Base-by-base conservation (phyloP, 345 rosid genomes). In the Fremontodendron californicum region DNA sequence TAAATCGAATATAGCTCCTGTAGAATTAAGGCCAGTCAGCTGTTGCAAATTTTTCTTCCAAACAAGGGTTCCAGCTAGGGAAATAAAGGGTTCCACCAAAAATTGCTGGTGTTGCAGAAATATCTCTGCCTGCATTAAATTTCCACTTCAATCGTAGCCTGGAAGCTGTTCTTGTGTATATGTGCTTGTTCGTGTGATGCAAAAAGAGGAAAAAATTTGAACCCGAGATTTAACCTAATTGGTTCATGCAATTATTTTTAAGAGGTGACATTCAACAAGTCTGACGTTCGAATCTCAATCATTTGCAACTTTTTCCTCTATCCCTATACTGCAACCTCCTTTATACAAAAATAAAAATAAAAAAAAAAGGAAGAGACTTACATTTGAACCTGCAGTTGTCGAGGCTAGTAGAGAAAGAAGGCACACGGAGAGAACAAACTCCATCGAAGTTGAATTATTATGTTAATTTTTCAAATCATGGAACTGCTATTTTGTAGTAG, bases 51-150 rank as follows among this genome's bases (percentile, higher is more conserved):
- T 82, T 77, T 80, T 77, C 83, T 83, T 64, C 89, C 93, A 89
- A 27, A 83, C 73, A 48, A 82, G 82, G 27, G 62, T 89, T 86
- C 90, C 89, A 89, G 16, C 85, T 80, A 4, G 90, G 90, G 69
- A 87, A 86, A 62, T 86, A 87, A 21, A 86, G 84, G 1, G 73
- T 80, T 15, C 86, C 84, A 1, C 76, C 12, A 8, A 79, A 79
- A 8, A 87, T 16, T 21, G 92, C 88, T 0, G 88, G 88, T 25
- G 89, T 87, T 67, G 85, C 88, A 2, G 84, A 52, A 25, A 83
- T 87, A 76, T 87, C 85, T 46, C 71, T 81, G 16, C 92, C 90
- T 5, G 89, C 86, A 0, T 77, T 21, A 74, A 89, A 87, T 13
- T 58, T 75, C 89, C 90, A 89, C 46, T 68, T 86, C 49, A 82